These are phyloP conservation scores for Aureobasidium mangrovei DNA, from an alignment of 2,329 filamentous ascomycete species.

Conservation along the genomic window DNA sequence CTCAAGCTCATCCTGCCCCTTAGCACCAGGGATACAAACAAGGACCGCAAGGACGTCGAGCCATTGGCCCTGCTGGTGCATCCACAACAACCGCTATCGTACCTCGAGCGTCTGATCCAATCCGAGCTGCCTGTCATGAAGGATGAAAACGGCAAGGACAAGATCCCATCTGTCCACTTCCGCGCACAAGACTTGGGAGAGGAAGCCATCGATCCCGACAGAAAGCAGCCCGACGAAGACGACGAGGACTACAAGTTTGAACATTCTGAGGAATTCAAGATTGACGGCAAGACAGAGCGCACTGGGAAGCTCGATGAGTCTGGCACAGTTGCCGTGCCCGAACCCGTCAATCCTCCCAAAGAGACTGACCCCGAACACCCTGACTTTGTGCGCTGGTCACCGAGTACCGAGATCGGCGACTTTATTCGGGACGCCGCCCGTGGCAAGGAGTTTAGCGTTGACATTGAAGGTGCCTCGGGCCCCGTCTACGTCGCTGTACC, in stretches of 20 bases:
- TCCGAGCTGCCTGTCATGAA: conserved; percentile 68
- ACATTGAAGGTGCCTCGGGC: conserved; percentile 60
- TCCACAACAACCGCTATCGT: conserved; percentile 83
- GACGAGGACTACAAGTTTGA: conserved; percentile 34
- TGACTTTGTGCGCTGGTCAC: conserved; percentile 79
- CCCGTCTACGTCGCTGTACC: conserved; percentile 75
- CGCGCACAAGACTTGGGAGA: conserved; percentile 66
- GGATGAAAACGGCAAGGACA: conserved; percentile 53
- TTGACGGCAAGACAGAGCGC: conserved; percentile 41
- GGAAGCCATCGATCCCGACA: conserved; percentile 36
- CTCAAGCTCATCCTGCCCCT: conserved; percentile 75
- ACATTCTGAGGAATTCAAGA: conserved; percentile 40
- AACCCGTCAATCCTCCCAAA: conserved; percentile 14
- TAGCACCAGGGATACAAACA: conserved; percentile 50
- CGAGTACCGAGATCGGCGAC: conserved; percentile 82
- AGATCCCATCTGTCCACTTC: conserved; percentile 67
- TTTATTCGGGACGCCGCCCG: conserved; percentile 86
- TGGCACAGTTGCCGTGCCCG: conserved; percentile 18
- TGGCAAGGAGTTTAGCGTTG: conserved; percentile 74
- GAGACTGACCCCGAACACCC: conserved; percentile 34
- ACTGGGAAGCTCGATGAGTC: conserved; percentile 34
- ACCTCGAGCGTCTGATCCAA: conserved; percentile 81
- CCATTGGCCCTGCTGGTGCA: conserved; percentile 79
- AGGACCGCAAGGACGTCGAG: conserved; percentile 62
- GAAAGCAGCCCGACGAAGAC: conserved; percentile 21